Base-by-base conservation (phyloP, 805 yeast genomes). In the Starmerella khaoyaiensis region DNA sequence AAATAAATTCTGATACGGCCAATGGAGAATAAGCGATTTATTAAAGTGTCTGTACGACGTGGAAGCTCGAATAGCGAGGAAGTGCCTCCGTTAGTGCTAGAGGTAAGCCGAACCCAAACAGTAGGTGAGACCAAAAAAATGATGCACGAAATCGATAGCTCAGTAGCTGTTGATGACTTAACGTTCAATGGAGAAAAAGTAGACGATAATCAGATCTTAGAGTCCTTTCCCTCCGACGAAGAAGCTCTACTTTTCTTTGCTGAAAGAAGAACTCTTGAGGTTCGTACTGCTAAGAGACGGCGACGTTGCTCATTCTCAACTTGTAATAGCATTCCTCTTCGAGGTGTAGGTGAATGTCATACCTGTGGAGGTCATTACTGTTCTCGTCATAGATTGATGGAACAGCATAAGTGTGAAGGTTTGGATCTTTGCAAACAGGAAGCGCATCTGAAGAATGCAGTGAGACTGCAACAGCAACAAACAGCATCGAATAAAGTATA, bases 341-440 rank as follows among this genome's bases (percentile, higher is more conserved):
- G 73, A 18, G 68, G 71, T 34, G 71, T 81, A 30, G 95, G 95
- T 33, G 84, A 77, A 56, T 83, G 95, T 58, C 69, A 74, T 37
- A 79, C 76, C 54, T 83, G 95, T 58, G 71, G 72, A 33, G 93
- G 93, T 31, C 78, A 76, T 52, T 83, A 73, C 58, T 83, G 95
- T 59, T 77, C 87, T 22, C 78, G 79, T 52, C 95, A 83, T 61
- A 69, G 95, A 39, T 64, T 83, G 39, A 65, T 84, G 61, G 95
- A 83, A 59, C 83, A 76, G 57, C 95, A 83, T 60, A 57, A 67
- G 41, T 83, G 95, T 56, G 65, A 68, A 40, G 93, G 90, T 5
- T 67, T 83, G 41, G 78, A 76, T 53, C 68, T 63, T 46, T 82
- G 93, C 64, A 81, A 81, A 64, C 86, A 82, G 50, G 73, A 69